Conservation (phyloP, 148 eudicot genomes). For the Arctostaphylos glauca region DNA sequence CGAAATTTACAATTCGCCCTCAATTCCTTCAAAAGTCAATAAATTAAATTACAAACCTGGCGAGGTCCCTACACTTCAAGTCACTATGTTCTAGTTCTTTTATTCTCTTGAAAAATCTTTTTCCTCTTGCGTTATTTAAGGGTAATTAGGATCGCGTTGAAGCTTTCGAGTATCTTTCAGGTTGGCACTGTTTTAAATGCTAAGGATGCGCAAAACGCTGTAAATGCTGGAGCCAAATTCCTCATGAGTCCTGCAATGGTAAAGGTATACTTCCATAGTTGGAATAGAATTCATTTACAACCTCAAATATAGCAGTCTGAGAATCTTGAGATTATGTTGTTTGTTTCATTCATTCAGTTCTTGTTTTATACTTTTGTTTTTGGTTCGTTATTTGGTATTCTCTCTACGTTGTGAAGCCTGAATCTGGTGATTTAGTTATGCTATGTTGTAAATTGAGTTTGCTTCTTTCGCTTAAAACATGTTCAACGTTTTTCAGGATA, state of each 20-base stretch:
- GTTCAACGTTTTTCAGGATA: conserved; percentile 38
- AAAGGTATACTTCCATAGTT: conserved; percentile 30
- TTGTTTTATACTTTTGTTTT: neutral
- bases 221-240: conserved; percentile 71
- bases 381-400: neutral
- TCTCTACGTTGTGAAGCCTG: neutral
- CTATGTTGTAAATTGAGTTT: neutral
- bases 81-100: conserved; percentile 1
- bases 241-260: conserved; percentile 90
- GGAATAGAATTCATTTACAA: neutral
- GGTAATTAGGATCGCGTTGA: conserved; percentile 10
- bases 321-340: neutral
- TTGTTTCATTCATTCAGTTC: neutral
- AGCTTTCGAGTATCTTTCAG: conserved; percentile 31
- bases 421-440: neutral
- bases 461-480: neutral
- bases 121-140: neutral
- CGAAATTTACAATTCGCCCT: no score
- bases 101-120: neutral
- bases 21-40: no score
- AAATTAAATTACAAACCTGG: no score
- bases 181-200: conserved; percentile 73
- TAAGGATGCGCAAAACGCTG: conserved; percentile 63
- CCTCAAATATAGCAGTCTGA: neutral
- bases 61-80: neutral